Evolutionary conservation across 768 basidiomycete genomes (phyloP).

Genomic region (Mycena polygramma): DNA sequence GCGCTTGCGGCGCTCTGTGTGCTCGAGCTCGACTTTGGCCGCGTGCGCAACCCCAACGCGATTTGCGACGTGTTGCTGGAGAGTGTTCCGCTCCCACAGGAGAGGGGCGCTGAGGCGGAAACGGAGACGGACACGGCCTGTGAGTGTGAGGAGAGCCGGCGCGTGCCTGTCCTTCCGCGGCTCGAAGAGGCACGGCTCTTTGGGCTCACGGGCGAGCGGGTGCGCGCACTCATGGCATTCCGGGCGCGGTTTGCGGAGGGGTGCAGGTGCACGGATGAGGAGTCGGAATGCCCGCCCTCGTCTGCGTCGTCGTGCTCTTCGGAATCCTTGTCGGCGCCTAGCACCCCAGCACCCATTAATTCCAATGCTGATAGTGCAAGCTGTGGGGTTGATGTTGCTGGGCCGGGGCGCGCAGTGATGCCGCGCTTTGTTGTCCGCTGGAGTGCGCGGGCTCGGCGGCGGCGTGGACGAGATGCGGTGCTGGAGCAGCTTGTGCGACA

Average conservation of each 20-base stretch:
- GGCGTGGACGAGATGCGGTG: constrained; percentile 48
- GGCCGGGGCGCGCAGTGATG: constrained; percentile 48
- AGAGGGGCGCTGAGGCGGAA: constrained; percentile 4
- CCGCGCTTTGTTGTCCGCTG: constrained; percentile 28
- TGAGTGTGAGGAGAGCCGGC: constrained; percentile 4
- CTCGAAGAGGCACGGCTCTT: constrained; percentile 37
- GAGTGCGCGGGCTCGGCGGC: not conserved
- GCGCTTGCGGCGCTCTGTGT: constrained; percentile 49
- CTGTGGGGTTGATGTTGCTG: constrained; percentile 43
- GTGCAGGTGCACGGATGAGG: not conserved
- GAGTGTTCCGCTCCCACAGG: constrained; percentile 24
- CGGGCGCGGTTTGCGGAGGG: constrained; percentile 25
- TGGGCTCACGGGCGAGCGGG: constrained; percentile 26
- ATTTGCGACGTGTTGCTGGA: constrained; percentile 54
- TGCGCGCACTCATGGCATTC: constrained; percentile 25
- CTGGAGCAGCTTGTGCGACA: constrained; percentile 54
- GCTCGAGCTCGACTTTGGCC: constrained; percentile 60
- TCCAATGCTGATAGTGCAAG: not conserved
- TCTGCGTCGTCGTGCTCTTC: constrained; percentile 25
- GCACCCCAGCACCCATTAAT: not conserved
- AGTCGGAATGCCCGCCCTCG: constrained; percentile 11
- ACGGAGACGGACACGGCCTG: constrained; percentile 4
- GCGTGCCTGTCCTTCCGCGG: constrained; percentile 28
- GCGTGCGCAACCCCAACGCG: constrained; percentile 41
- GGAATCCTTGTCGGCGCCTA: not conserved